Evolutionary conservation across 164 flowering plant genomes (phyloP), one percentile per base, ranked within the genome.

Genomic region (Tetracentron sinense): DNA sequence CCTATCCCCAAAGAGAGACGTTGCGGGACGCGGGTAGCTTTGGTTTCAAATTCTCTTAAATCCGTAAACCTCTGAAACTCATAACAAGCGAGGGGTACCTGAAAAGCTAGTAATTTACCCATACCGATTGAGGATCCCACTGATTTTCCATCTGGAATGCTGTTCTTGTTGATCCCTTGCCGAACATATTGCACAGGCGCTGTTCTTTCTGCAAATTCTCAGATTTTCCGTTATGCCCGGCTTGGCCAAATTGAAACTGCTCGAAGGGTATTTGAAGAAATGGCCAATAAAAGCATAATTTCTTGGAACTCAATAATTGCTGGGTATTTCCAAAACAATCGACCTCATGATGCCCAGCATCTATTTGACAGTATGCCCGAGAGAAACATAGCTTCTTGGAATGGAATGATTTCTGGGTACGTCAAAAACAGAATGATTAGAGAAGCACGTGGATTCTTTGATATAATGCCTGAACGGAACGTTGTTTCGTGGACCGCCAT

Each of bases 401-500:
- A 86, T 33, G 82, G 83, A 0, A 74, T 88, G 75, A 49, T 88
- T 29, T 79, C 92, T 49, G 96, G 92, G 42, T 88, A 80, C 49
- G 72, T 85, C 0, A 84, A 75, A 56, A 82, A 79, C 58, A 63
- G 83, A 42, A 85, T 81, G 87, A 31, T 84, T 11, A 56, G 23
- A 7, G 86, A 83, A 65, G 96, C 93, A 2, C 74, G 84, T 27
- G 56, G 48, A 28, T 61, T 75, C 23, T 89, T 89, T 62, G 88
- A 89, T 46, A 26, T 2, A 21, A 87, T 85, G 89, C 85, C 84
- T 25, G 83, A 82, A 25, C 65, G 84, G 42, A 83, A 88, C 71
- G 83, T 87, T 30, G 81, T 87, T 31, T 81, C 96, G 0, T 89
- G 90, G 96, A 89, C 92, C 50, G 69, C 88, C 4, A 82, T 87